These are phyloP conservation scores for Fomitiporia mediterranea DNA, from an alignment of 1,284 basidiomycete species.

Conservation along the genomic window DNA sequence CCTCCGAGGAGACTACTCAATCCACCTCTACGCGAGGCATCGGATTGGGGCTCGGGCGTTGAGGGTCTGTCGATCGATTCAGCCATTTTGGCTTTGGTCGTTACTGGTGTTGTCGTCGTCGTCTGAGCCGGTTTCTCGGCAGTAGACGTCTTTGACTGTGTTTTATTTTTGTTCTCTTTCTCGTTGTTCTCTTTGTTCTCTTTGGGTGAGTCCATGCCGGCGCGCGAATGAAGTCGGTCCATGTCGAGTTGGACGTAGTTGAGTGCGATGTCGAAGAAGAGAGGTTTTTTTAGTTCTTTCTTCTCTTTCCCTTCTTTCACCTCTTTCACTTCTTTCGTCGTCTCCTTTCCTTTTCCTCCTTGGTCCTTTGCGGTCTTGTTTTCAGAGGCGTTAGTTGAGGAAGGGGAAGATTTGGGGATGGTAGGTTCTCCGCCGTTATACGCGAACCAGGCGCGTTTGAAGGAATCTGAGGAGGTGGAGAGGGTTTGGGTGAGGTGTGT, in stretches of 20 bases:
- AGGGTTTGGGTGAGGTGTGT: slow-evolving; percentile 49
- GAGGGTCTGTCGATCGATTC: slow-evolving; percentile 33
- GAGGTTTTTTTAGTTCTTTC: slow-evolving; percentile 68
- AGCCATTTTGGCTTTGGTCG: slow-evolving; percentile 35
- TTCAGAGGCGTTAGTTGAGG: too few relatives aligned
- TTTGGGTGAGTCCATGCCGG: slow-evolving; percentile 48
- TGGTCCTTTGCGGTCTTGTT: too few relatives aligned
- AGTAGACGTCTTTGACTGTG: slow-evolving; percentile 20
- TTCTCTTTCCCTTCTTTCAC: too few relatives aligned
- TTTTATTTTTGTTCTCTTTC: slow-evolving; percentile 27
- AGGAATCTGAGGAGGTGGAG: slow-evolving; percentile 43
- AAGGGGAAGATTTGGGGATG: too few relatives aligned
- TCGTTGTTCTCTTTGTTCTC: too few relatives aligned
- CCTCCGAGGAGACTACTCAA: slow-evolving; percentile 45
- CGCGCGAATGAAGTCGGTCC: slow-evolving; percentile 66
- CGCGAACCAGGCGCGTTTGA: slow-evolving; percentile 79
- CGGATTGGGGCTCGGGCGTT: slow-evolving; percentile 36
- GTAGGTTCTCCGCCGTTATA: slow-evolving; percentile 64
- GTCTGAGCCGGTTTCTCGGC: not conserved
- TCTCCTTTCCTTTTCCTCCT: too few relatives aligned
- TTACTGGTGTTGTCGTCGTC: not conserved
- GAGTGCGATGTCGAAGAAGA: slow-evolving; percentile 93
- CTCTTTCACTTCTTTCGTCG: too few relatives aligned
- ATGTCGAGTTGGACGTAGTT: slow-evolving; percentile 87
- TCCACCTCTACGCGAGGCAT: slow-evolving; percentile 32